A percentile compares a stretch with the other conserved stretches of the same genome.
These are phyloP conservation scores for Solanum appendiculatum DNA, from an alignment of 257 asterid genomes.

Conservation along the genomic window DNA sequence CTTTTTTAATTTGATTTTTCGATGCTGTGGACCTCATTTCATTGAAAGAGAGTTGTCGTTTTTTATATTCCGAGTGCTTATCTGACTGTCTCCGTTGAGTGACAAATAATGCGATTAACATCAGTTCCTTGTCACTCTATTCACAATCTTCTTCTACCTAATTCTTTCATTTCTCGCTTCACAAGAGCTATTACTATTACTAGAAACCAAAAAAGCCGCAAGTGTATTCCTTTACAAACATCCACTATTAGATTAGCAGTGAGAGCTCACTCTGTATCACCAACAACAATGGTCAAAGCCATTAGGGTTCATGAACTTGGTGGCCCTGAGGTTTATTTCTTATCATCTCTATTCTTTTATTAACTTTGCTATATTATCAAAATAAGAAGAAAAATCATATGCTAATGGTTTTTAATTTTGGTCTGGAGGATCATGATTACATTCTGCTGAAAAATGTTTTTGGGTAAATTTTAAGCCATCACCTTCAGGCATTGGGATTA, in stretches of 20 bases:
- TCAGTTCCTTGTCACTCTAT: background rate
- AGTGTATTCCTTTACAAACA: background rate
- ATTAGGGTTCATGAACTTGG: constrained; percentile 66
- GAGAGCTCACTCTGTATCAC: constrained; percentile 9
- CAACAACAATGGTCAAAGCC: constrained; percentile 62
- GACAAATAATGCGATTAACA: background rate
- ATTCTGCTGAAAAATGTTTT: background rate
- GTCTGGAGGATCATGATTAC: background rate
- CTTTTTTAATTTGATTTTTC: too few relatives aligned
- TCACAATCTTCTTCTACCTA: background rate
- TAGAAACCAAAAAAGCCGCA: background rate
- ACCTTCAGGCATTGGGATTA: too few relatives aligned
- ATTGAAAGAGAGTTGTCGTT: too few relatives aligned
- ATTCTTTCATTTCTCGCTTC: background rate
- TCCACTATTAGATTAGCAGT: background rate
- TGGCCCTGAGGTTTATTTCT: constrained; percentile 48
- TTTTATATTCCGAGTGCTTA: too few relatives aligned
- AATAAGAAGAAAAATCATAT: background rate
- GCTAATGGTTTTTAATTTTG: background rate
- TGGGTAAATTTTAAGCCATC: too few relatives aligned
- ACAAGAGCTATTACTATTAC: background rate
- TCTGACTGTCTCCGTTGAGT: background rate
- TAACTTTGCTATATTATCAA: background rate
- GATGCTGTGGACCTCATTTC: too few relatives aligned
- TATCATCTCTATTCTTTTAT: background rate